Base-by-base conservation (phyloP, 257 asterid species). In the Gentiana macrophylla region DNA sequence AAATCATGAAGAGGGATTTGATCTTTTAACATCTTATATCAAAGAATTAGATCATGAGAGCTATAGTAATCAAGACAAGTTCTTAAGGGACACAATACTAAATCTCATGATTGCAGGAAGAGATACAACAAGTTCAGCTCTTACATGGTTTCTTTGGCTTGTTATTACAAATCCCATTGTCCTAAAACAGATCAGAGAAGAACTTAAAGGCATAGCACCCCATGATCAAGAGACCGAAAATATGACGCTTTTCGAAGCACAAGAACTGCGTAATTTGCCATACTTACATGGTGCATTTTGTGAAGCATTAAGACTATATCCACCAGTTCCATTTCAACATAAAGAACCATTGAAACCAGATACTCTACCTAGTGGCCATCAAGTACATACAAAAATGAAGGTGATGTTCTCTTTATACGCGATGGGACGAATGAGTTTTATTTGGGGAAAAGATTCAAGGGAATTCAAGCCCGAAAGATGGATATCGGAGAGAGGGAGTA, bases 391-490 rank as follows among this genome's bases (percentile, higher is more conserved):
- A 0, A 61, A 65, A 37, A 72, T 74, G 79, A 79, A 77, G 56
- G 70, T 77, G 12, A 11, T 82, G 77, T 66, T 82, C 13, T 70
- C 82, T 0, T 44, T 82, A 60, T 82, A 82, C 8, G 84, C 90
- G 0, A 79, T 82, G 90, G 90, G 84, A 37, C 68, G 86, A 49
- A 82, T 82, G 79, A 77, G 54, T 10, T 49, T 61, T 0, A 70
- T 79, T 1, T 82, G 90, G 90, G 90, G 90, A 0, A 67, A 76
- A 3, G 84, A 77, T 69, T 69, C 80, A 0, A 37, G 56, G 50
- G 80, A 79, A 15, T 82, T 79, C 60, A 76, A 71, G 77, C 86
- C 90, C 0, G 84, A 76, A 62, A 79, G 90, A 53, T 82, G 90
- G 90, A 77, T 82, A 10, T 55, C 79, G 0, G 76, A 69, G 24